phyloP scores from a whole-genome alignment of 768 basidiomycete species.

The Amanita exitialis region DNA sequence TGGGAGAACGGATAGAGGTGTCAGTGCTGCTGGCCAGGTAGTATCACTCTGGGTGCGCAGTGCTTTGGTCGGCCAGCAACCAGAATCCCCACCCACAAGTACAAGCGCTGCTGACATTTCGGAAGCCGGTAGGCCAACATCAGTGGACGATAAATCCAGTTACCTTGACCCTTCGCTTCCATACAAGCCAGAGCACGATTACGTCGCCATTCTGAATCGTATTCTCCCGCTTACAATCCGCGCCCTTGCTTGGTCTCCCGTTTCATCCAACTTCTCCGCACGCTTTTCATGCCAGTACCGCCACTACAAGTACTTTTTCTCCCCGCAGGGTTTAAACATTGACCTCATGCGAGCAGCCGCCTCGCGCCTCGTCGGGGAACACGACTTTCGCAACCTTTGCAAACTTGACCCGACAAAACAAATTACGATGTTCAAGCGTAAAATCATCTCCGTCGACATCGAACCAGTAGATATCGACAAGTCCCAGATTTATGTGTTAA shows the following conservation, averaged over 20 bases:
- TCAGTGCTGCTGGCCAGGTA: constrained; percentile 91
- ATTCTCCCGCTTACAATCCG: constrained; percentile 86
- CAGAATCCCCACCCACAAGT: constrained; percentile 6
- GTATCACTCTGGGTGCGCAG: constrained; percentile 87
- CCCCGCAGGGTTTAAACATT: constrained; percentile 55
- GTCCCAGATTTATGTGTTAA: constrained; percentile 53
- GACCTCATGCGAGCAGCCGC: constrained; percentile 71
- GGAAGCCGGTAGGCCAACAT: constrained; percentile 9
- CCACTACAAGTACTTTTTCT: constrained; percentile 99
- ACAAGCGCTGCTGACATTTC: background rate
- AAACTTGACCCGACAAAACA: constrained; percentile 91
- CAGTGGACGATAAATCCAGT: constrained; percentile 28
- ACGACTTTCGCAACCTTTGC: constrained; percentile 95
- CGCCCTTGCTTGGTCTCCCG: constrained; percentile 89
- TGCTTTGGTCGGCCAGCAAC: constrained; percentile 27
- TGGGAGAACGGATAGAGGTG: constrained; percentile 91
- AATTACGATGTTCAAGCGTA: constrained; percentile 67
- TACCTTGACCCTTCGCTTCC: constrained; percentile 17
- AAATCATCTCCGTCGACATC: constrained; percentile 59
- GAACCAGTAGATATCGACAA: constrained; percentile 26
- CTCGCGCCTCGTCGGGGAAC: constrained; percentile 64
- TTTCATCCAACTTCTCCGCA: constrained; percentile 69
- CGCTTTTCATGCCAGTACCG: constrained; percentile 79
- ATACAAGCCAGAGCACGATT: constrained; percentile 49
- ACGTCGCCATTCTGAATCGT: constrained; percentile 74